These are phyloP conservation scores for Cladosporium sp. DNA, from an alignment of 2,329 filamentous ascomycete species.

Conservation along the genomic window DNA sequence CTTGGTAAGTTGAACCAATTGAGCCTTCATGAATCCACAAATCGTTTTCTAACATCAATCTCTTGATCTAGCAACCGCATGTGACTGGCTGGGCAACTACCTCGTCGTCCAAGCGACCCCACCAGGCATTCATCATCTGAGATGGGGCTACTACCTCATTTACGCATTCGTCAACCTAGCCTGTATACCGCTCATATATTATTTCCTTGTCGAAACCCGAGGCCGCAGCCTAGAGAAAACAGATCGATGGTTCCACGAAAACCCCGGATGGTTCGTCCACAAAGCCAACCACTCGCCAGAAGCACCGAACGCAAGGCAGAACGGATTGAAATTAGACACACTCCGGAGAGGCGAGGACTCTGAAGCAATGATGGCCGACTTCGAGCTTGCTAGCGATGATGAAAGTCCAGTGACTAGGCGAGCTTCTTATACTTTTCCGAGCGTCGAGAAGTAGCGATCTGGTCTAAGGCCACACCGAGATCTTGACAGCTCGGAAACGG, in stretches of 20 bases:
- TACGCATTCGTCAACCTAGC: constrained; percentile 23
- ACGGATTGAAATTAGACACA: constrained; percentile 6
- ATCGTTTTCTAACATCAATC: not conserved
- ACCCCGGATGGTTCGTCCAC: constrained; percentile 19
- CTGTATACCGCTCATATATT: constrained; percentile 57
- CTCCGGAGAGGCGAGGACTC: constrained; percentile 14
- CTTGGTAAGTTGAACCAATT: constrained; percentile 6
- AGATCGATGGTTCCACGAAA: constrained; percentile 20
- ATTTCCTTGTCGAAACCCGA: constrained; percentile 44
- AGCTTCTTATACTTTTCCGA: constrained; percentile 1
- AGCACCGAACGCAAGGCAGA: not conserved
- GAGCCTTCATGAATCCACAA: not conserved
- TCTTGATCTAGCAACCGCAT: constrained; percentile 43
- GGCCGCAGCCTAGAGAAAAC: constrained; percentile 22
- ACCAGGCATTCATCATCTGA: constrained; percentile 21
- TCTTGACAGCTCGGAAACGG: not conserved
- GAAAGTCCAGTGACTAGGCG: constrained; percentile 13
- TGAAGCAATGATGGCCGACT: constrained; percentile 20
- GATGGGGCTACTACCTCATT: constrained; percentile 27
- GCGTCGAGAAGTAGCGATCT: not conserved
- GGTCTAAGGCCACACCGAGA: too few relatives aligned
- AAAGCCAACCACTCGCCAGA: constrained; percentile 15
- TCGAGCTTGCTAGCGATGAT: constrained; percentile 16
- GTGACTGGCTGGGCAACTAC: constrained; percentile 54
- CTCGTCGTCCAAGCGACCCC: constrained; percentile 28